Base-by-base conservation (phyloP, 768 basidiomycete genomes). In the Leccinum rimulosum region DNA sequence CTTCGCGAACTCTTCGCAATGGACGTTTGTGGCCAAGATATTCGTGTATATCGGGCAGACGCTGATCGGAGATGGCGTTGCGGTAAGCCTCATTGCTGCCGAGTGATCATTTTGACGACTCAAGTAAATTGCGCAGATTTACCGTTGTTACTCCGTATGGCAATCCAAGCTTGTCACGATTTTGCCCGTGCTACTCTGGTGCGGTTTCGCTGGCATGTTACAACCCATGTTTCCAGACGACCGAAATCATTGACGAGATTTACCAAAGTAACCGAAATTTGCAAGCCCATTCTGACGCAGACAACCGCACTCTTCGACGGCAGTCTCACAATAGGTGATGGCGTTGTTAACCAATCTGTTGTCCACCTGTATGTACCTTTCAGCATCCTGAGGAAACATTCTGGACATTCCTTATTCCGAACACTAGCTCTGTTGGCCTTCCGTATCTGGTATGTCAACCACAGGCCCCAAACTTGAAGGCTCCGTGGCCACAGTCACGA, bases 261-360 rank as follows among this genome's bases (percentile, higher is more conserved):
- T 30, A 36, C 38, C 8, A 11, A 53, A 61, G 64, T 40, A 25
- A 68, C 68, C 50, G 57, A 67, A 40, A 28, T 64, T 64, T 22
- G 30, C 36, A 56, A 38, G 61, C 43, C 25, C 60, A 58, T 59
- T 9, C 58, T 61, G 19, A 63, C 64, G 6, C 38, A 28, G 6
- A 49, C 28, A 0, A 9, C 8, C 9, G 30, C 14, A 9, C n/a
- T 57, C 40, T 57, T 56, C 22, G 14, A 10, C 5, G 56, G 56
- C 5, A 25, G 22, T 55, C 40, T 56, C 40, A 17, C 17, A 10
- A 19, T 56, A 53, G 56, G 45, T 57, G 7, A 45, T 55, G 31
- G 43, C 57, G 7, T 19, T 57, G 25, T 6, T 12, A 3, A 56
- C 54, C n/a, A 57, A 57, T 14, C 40, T 57, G 25, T 14, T 56